Evolutionary conservation across 2,329 filamentous ascomycete genomes (phyloP).

Genomic region (Fusarium avenaceum): DNA sequence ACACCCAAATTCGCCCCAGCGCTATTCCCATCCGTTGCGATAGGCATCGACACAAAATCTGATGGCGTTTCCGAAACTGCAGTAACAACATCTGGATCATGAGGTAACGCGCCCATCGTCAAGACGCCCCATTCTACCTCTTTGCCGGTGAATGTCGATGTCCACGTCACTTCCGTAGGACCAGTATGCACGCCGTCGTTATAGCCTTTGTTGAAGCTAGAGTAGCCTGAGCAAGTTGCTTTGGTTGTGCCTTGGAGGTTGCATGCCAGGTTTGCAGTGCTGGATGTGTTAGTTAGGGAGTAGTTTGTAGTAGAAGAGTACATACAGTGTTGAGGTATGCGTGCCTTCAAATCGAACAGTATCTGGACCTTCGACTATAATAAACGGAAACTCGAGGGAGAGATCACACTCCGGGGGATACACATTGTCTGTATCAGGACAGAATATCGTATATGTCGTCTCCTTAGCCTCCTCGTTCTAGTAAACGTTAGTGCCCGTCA

Average conservation of each 20-base stretch:
- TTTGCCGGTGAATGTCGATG: conserved; percentile 58
- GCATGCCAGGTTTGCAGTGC: conserved; percentile 61
- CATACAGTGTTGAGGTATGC: conserved; percentile 60
- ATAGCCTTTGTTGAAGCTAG: conserved; percentile 59
- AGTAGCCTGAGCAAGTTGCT: conserved; percentile 64
- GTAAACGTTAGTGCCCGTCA: conserved; percentile 3
- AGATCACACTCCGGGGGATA: conserved; percentile 59
- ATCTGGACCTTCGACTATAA: conserved; percentile 61
- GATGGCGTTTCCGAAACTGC: conserved; percentile 40
- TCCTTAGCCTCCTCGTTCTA: conserved; percentile 50
- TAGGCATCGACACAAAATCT: conserved; percentile 33
- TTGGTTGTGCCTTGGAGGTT: conserved; percentile 58
- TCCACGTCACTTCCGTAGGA: conserved; percentile 61
- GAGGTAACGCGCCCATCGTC: conserved; percentile 58
- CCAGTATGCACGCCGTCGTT: conserved; percentile 57
- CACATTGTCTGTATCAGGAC: conserved; percentile 57
- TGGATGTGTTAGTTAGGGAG: conserved; percentile 41
- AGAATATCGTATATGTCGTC: conserved; percentile 65
- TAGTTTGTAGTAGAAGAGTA: neutral
- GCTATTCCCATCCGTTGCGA: conserved; percentile 31
- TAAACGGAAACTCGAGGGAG: conserved; percentile 62
- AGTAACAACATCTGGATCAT: conserved; percentile 48
- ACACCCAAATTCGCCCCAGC: neutral
- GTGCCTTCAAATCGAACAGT: conserved; percentile 62
- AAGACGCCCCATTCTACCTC: conserved; percentile 61